phyloP scores from a whole-genome alignment of 2,329 filamentous ascomycete species.

The Madurella mycetomatis region DNA sequence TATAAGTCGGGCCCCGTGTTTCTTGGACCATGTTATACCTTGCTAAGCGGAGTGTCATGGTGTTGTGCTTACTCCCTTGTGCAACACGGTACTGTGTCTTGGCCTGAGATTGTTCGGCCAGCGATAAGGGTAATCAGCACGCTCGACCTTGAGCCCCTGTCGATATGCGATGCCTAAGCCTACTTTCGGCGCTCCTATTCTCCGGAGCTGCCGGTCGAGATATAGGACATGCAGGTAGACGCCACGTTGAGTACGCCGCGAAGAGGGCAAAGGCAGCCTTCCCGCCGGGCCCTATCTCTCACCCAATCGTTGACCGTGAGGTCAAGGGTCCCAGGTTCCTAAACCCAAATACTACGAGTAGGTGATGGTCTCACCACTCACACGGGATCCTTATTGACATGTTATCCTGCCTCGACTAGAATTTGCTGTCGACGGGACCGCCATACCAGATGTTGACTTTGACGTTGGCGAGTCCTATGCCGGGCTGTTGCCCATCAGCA shows the following conservation, averaged over 20 bases:
- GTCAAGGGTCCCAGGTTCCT: constrained; percentile 17
- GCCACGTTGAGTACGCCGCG: constrained; percentile 13
- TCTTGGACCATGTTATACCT: too few relatives aligned
- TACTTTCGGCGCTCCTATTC: constrained; percentile 10
- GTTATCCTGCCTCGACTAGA: constrained; percentile 34
- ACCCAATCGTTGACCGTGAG: neutral
- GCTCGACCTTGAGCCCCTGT: neutral
- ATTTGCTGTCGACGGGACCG: constrained; percentile 60
- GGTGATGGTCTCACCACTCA: neutral
- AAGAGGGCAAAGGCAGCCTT: constrained; percentile 5
- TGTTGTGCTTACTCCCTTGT: too few relatives aligned
- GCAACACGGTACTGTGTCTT: too few relatives aligned
- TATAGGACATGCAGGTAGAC: constrained; percentile 19
- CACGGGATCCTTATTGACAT: neutral
- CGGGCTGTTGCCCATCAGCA: constrained; percentile 56
- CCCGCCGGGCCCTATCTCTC: neutral
- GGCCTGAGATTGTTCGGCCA: too few relatives aligned
- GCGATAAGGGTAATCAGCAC: too few relatives aligned
- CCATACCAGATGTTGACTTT: constrained; percentile 64
- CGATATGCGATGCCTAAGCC: constrained; percentile 13
- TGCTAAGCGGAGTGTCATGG: too few relatives aligned
- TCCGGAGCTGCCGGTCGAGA: constrained; percentile 13
- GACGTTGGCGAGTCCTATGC: constrained; percentile 64
- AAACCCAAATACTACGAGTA: constrained; percentile 26
- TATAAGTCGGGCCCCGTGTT: too few relatives aligned